These are phyloP conservation scores for Nakazawaea siamensis DNA, from an alignment of 805 yeast species.

Conservation along the genomic window DNA sequence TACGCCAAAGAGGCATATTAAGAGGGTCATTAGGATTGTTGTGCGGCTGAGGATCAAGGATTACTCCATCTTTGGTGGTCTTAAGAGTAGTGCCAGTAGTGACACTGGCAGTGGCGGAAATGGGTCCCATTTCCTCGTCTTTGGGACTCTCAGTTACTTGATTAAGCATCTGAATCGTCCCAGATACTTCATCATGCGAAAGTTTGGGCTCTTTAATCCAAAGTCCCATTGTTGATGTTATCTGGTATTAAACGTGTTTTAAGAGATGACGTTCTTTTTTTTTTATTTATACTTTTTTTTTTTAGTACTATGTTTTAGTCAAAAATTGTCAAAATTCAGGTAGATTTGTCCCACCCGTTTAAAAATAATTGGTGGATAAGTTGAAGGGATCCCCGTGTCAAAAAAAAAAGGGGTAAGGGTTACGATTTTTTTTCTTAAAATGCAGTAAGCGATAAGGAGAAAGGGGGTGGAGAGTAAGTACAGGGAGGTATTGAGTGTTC, in stretches of 20 bases:
- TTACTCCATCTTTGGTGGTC: slow-evolving; percentile 37
- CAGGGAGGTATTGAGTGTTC: too few relatives aligned
- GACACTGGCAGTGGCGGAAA: slow-evolving; percentile 1
- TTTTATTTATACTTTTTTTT: not conserved
- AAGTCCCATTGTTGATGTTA: slow-evolving; percentile 15
- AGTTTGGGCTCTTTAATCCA: slow-evolving; percentile 34
- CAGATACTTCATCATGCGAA: slow-evolving; percentile 31
- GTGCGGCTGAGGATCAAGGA: slow-evolving; percentile 55
- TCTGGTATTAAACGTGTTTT: not conserved
- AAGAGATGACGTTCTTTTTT: not conserved
- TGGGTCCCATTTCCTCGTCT: too few relatives aligned
- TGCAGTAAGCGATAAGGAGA: too few relatives aligned
- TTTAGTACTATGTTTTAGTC: too few relatives aligned
- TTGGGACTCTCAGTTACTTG: not conserved
- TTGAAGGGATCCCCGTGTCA: too few relatives aligned
- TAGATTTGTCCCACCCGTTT: too few relatives aligned
- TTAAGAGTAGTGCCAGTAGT: slow-evolving; percentile 24
- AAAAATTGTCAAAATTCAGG: too few relatives aligned
- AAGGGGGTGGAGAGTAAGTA: too few relatives aligned
- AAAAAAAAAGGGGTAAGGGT: too few relatives aligned
- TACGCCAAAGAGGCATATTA: slow-evolving; percentile 55
- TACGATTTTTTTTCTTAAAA: too few relatives aligned
- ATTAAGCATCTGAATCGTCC: slow-evolving; percentile 35
- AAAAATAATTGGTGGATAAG: too few relatives aligned
- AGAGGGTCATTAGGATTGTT: slow-evolving; percentile 58